A percentile compares a stretch with the other conserved stretches of the same genome.
Conservation (phyloP, 2,329 filamentous ascomycete genomes). For the Cercospora sp. region DNA sequence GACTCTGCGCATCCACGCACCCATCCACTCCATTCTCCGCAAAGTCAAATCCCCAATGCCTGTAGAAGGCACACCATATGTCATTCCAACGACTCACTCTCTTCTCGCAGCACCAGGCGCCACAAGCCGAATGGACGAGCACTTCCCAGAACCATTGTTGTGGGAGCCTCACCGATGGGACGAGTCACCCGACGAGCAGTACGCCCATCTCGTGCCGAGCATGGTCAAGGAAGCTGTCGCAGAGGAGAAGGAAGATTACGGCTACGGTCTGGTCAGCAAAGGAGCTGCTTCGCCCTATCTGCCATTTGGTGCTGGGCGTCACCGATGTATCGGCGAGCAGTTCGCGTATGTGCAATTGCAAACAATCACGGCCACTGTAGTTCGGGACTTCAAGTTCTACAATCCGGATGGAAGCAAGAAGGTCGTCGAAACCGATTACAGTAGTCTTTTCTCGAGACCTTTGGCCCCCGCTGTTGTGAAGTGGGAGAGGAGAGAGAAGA, state of each 20-base stretch:
- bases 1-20: constrained; percentile 84
- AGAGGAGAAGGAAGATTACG: constrained; percentile 80
- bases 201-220: constrained; percentile 33
- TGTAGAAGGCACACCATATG: constrained; percentile 77
- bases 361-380: constrained; percentile 75
- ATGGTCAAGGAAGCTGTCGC: constrained; percentile 35
- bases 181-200: constrained; percentile 54
- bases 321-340: constrained; percentile 94
- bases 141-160: constrained; percentile 77
- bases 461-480: constrained; percentile 57
- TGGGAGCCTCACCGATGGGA: constrained; percentile 96
- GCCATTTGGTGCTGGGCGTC: constrained; percentile 88
- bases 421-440: constrained; percentile 69
- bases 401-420: constrained; percentile 70
- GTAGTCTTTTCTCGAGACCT: constrained; percentile 53
- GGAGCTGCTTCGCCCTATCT: constrained; percentile 87
- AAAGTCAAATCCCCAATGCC: constrained; percentile 86
- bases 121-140: constrained; percentile 67
- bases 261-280: constrained; percentile 90
- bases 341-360: constrained; percentile 92
- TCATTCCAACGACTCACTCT: constrained; percentile 76
- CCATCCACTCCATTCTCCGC: constrained; percentile 93
- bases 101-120: constrained; percentile 85
- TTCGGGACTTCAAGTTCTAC: constrained; percentile 76
- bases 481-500: constrained; percentile 67